Base-by-base conservation (phyloP, 148 eudicot genomes). In the Camellia lanceoleosa region DNA sequence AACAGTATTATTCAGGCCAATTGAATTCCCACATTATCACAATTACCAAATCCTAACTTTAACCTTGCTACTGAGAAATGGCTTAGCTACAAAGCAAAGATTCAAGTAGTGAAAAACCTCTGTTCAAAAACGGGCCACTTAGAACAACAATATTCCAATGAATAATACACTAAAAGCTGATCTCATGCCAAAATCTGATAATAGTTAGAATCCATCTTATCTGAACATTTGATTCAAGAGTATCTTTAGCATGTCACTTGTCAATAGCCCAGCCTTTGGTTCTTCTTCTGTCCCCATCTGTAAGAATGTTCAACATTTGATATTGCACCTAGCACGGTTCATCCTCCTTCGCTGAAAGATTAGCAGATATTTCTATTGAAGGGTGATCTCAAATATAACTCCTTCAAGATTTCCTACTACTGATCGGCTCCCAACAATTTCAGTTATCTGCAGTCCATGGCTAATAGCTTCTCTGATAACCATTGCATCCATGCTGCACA, bases 401-500 rank as follows among this genome's bases (percentile, higher is more conserved):
- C 94, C 97, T 79, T 78, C 87, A 47, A 85, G 87, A 79, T 86
- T 88, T 78, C 89, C 83, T 15, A 93, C 87, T 38, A 86, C 78
- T 66, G 90, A 55, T 13, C 91, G 91, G 43, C 92, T 89, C 52
- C 93, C 94, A 68, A 81, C 60, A 77, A 95, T 86, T 87, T 95
- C 97, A 49, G 73, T 79, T 49, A 86, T 79, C 58, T 68, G 82
- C 84, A 95, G 78, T 73, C 94, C 97, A 84, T 89, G 94, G 58
- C 72, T 77, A 56, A 56, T 65, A 58, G 97, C 97, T 89, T 95
- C 97, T 71, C 79, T 79, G 0, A 88, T 68, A 23, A 95, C 93
- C 93, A 92, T 76, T 14, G 81, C 80, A 80, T 95, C 98, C 92
- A 95, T 93, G 55, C 98, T 95, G 91, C 86, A 86, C 70, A 80